Evolutionary conservation across 257 asterid genomes (phyloP), one percentile per base, ranked within the genome.

Genomic region (Solanum bulbocastanum): DNA sequence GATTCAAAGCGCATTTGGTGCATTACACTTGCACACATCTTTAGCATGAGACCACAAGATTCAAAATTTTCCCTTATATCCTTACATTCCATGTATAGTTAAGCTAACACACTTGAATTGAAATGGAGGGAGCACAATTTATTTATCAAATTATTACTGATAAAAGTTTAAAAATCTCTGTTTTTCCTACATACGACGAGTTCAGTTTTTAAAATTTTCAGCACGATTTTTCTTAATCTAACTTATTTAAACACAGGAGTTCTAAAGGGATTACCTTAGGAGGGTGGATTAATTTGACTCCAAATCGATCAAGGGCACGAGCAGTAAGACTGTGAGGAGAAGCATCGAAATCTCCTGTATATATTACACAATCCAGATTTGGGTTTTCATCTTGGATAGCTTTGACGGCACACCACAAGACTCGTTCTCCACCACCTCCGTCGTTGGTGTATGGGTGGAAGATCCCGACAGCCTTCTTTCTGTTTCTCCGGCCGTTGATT

Each of bases 341-440:
- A 84, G 98, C 95, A 33, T 95, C 98, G 27, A 95, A 96, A 90
- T 97, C 99, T 1, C 99, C 98, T 12, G 99, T 92, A 90, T 93
- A 97, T 85, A 97, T 90, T 35, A 93, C 91, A 88, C 98, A 96
- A n/a, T 92, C 94, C 16, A 96, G 96, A 90, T 92, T 93, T 8
- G 99, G 98, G 12, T 90, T 88, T 86, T 91, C 94, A 60, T 96
- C 99, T 87, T 97, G 99, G 87, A 97, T 90, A 72, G 98, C 98
- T 91, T 95, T 96, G 40, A 97, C 98, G 87, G 99, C 96, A 89
- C 99, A 97, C 99, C 99, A 96, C 30, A 97, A 94, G 58, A 97
- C 98, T 74, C 99, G 93, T 93, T 97, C 99, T 46, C 98, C 99
- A n/a, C 99, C 99, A 66, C 99, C 99, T 83, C 99, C 99, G 84